phyloP scores from a whole-genome alignment of 2,329 filamentous ascomycete species.

The Colletotrichum sansevieriae region DNA sequence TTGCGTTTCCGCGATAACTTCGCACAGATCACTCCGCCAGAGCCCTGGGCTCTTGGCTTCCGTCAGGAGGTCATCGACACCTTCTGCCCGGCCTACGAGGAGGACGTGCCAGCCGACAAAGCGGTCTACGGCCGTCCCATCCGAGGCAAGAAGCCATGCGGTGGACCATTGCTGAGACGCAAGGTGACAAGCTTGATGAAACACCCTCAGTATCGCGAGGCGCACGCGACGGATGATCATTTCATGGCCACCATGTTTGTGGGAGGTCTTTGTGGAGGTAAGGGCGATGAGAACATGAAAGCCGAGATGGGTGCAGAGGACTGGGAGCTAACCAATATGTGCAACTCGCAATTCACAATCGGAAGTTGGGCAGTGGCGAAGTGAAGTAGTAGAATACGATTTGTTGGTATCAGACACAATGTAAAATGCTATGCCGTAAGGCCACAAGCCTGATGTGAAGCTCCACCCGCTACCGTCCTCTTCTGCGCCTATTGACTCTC shows the following conservation, averaged over 20 bases:
- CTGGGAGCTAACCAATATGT: constrained; percentile 77
- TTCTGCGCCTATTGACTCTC: neutral
- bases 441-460: neutral
- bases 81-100: constrained; percentile 45
- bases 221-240: constrained; percentile 78
- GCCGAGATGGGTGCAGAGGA: constrained; percentile 67
- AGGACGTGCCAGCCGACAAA: constrained; percentile 63
- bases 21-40: constrained; percentile 69
- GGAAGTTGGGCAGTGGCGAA: constrained; percentile 51
- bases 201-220: constrained; percentile 74
- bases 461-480: neutral
- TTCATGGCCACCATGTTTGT: constrained; percentile 76
- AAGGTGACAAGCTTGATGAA: constrained; percentile 75
- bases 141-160: constrained; percentile 43
- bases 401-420: constrained; percentile 35
- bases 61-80: constrained; percentile 66
- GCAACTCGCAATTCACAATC: constrained; percentile 70
- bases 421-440: constrained; percentile 9
- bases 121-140: constrained; percentile 30
- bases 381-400: constrained; percentile 15
- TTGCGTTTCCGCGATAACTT: constrained; percentile 73
- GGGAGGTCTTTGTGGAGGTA: constrained; percentile 66
- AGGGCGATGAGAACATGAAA: constrained; percentile 57
- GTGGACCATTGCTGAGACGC: constrained; percentile 66
- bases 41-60: constrained; percentile 73